A percentile compares a stretch with the other conserved stretches of the same genome.
These are phyloP conservation scores for Phytophthora idaei DNA, from an alignment of 352 stramenopile species.

Conservation along the genomic window DNA sequence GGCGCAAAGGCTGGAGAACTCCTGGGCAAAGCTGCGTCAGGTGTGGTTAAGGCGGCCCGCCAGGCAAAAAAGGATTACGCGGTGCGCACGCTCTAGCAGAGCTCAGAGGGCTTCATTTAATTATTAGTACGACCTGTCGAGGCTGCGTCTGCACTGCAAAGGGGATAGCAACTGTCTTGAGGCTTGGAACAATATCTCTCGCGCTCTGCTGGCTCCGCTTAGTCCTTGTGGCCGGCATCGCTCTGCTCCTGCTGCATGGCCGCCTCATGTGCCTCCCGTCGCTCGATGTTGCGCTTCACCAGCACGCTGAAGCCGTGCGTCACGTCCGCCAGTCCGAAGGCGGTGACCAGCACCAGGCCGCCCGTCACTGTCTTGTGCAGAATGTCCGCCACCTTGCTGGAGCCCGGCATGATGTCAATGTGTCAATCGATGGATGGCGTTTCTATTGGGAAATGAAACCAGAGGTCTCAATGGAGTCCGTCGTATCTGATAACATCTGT, in stretches of 20 bases:
- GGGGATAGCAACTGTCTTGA: background rate
- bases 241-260: slow-evolving; percentile 24
- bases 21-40: slow-evolving; percentile 45
- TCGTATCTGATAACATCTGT: background rate
- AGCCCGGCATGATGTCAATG: slow-evolving; percentile 23
- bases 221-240: slow-evolving; percentile 34
- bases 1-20: slow-evolving; percentile 46
- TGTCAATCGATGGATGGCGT: slow-evolving; percentile 15
- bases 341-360: slow-evolving; percentile 73
- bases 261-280: slow-evolving; percentile 37
- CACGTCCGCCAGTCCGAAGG: slow-evolving; percentile 74
- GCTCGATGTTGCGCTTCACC: slow-evolving; percentile 81
- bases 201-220: slow-evolving; percentile 2
- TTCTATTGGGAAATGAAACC: slow-evolving; percentile 19
- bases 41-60: slow-evolving; percentile 36
- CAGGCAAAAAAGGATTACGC: slow-evolving; percentile 74
- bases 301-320: slow-evolving; percentile 80
- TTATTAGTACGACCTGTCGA: slow-evolving; percentile 22
- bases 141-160: slow-evolving; percentile 5
- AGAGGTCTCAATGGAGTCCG: slow-evolving; percentile 2
- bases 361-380: slow-evolving; percentile 84
- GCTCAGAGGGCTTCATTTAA: slow-evolving; percentile 29
- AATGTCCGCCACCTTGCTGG: slow-evolving; percentile 61
- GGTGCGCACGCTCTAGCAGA: slow-evolving; percentile 57
- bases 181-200: slow-evolving; percentile 8